A percentile compares a stretch with the other conserved stretches of the same genome.
Conservation (phyloP, 345 rosid species). For the Acer negundo region DNA sequence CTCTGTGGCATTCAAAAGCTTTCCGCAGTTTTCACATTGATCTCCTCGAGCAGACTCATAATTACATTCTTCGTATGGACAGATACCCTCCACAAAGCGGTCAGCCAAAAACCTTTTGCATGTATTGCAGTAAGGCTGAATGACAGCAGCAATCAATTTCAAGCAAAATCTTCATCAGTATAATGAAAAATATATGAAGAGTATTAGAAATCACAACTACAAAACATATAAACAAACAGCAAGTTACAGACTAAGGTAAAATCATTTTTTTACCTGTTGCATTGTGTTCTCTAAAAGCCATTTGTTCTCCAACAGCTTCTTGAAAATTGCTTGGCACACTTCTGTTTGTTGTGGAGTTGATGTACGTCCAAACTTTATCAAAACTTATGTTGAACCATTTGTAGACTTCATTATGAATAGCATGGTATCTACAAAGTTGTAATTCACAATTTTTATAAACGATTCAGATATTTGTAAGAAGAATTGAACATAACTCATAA, state of each 20-base stretch:
- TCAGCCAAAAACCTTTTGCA: slow-evolving; percentile 88
- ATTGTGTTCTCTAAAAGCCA: slow-evolving; percentile 84
- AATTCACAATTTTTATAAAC: background rate
- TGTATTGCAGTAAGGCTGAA: slow-evolving; percentile 84
- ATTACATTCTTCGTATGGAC: slow-evolving; percentile 74
- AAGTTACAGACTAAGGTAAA: background rate
- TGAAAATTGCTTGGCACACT: slow-evolving; percentile 88
- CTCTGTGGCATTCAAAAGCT: slow-evolving; percentile 88
- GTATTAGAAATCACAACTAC: background rate
- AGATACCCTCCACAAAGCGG: slow-evolving; percentile 88
- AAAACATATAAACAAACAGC: background rate
- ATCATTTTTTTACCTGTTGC: slow-evolving; percentile 60
- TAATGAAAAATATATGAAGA: slow-evolving; percentile 3
- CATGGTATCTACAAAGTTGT: slow-evolving; percentile 61
- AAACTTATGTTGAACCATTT: slow-evolving; percentile 93
- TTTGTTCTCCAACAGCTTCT: slow-evolving; percentile 71
- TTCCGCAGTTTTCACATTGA: slow-evolving; percentile 93
- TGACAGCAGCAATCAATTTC: slow-evolving; percentile 13
- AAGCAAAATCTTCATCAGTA: slow-evolving; percentile 18
- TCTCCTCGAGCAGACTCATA: slow-evolving; percentile 95
- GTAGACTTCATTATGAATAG: slow-evolving; percentile 83
- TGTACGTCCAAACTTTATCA: slow-evolving; percentile 95
- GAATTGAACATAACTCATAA: background rate
- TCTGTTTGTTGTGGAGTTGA: slow-evolving; percentile 84
- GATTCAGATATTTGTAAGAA: background rate